Conservation (phyloP, 192 early-diverging fungal genomes). For the Kappamyces sp. region DNA sequence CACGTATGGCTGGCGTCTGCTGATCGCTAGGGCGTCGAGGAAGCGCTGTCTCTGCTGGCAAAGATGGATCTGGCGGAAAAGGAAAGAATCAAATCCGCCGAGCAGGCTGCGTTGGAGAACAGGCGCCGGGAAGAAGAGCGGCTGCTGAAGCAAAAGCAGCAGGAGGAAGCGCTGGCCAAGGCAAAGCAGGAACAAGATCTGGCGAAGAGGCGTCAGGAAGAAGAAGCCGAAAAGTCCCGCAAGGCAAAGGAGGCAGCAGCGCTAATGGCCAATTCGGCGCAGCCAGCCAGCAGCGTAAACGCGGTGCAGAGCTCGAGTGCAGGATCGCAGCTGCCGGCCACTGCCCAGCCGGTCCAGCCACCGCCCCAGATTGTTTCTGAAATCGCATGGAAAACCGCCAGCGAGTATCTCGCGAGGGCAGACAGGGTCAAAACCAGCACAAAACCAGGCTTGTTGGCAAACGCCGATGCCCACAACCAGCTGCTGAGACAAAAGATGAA, state of each 20-base stretch:
- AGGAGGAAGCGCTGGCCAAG: constrained; percentile 8
- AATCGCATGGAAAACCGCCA: constrained; percentile 20
- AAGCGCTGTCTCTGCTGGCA: too few species aligned
- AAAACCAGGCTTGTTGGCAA: constrained; percentile 16
- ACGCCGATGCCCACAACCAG: neutral
- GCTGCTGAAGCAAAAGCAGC: constrained; percentile 10
- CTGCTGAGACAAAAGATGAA: constrained; percentile 22
- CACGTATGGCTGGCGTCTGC: too few species aligned
- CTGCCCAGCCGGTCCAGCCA: neutral
- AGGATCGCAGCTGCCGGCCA: neutral
- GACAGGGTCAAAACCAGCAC: constrained; percentile 22
- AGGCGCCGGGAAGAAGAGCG: neutral
- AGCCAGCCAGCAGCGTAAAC: neutral
- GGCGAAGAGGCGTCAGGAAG: constrained; percentile 9
- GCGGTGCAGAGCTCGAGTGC: neutral
- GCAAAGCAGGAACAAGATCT: constrained; percentile 9
- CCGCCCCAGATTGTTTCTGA: constrained; percentile 4
- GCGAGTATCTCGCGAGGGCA: constrained; percentile 8
- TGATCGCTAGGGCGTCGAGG: too few species aligned
- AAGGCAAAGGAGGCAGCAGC: constrained; percentile 3
- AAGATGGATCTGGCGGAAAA: neutral
- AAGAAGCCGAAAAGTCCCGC: neutral
- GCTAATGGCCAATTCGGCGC: neutral
- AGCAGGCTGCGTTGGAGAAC: too few species aligned
- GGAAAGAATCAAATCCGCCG: neutral